These are phyloP conservation scores for Cytospora mali DNA, from an alignment of 2,329 filamentous ascomycete genomes.

Conservation along the genomic window DNA sequence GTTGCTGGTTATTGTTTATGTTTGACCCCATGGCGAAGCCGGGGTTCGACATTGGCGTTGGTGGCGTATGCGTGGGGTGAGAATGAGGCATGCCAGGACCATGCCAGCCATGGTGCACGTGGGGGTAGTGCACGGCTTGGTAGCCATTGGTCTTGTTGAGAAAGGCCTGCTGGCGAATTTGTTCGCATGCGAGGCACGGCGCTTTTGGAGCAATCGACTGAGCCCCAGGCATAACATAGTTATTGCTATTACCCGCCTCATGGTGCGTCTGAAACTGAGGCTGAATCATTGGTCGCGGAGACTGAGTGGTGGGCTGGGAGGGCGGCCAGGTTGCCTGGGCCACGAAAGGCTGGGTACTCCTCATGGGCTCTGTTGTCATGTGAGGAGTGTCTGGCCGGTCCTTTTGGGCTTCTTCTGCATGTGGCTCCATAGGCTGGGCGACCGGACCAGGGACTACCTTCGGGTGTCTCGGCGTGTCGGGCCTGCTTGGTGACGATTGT, in stretches of 20 bases:
- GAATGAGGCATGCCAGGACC: conserved; percentile 13
- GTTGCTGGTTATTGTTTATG: conserved; percentile 5
- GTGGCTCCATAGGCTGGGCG: background rate
- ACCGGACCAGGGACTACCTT: background rate
- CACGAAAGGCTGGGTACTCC: background rate
- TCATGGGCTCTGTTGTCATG: background rate
- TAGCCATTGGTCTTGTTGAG: conserved; percentile 33
- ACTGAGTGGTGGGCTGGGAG: background rate
- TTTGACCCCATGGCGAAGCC: conserved; percentile 11
- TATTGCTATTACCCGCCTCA: background rate
- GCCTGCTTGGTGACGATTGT: background rate
- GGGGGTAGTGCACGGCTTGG: conserved; percentile 29
- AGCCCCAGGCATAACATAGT: background rate
- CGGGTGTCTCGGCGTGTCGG: background rate
- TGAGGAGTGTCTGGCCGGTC: background rate
- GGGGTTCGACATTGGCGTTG: background rate
- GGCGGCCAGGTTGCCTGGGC: conserved; percentile 2
- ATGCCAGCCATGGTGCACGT: conserved; percentile 25
- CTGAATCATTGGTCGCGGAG: background rate
- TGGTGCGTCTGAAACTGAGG: background rate
- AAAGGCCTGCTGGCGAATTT: conserved; percentile 36
- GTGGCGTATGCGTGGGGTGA: conserved; percentile 8
- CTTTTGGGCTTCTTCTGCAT: background rate
- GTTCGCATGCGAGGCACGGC: conserved; percentile 36
- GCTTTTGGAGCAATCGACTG: conserved; percentile 31